Percentiles rank a stretch among this genome's conserved stretches.
Conservation (phyloP, 139 green algal genomes). For the Raphidocelis subcapitata region DNA sequence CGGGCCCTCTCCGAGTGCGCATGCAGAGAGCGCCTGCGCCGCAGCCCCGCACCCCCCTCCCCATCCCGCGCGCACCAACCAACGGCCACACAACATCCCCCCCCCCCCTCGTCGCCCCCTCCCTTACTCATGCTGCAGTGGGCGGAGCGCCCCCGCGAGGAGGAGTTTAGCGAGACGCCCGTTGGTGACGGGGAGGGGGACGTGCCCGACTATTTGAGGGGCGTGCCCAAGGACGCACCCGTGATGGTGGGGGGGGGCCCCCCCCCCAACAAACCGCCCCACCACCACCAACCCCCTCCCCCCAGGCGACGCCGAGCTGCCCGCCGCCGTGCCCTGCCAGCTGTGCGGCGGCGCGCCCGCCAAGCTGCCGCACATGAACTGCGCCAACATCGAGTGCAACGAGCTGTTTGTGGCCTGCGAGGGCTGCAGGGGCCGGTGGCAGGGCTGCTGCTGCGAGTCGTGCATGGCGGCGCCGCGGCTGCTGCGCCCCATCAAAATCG, state of each 20-base stretch:
- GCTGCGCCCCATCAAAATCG: slow-evolving; percentile 71
- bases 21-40: too few species aligned
- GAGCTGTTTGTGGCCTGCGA: slow-evolving; percentile 87
- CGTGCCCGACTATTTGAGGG: slow-evolving; percentile 61
- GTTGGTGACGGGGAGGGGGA: slow-evolving; percentile 39
- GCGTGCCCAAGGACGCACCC: slow-evolving; percentile 56
- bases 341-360: slow-evolving; percentile 62
- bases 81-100: too few species aligned
- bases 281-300: too few species aligned
- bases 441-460: slow-evolving; percentile 80
- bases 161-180: slow-evolving; percentile 90
- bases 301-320: slow-evolving; percentile 28
- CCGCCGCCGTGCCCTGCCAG: slow-evolving; percentile 68
- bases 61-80: background rate
- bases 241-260: slow-evolving; percentile 64
- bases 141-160: slow-evolving; percentile 55
- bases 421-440: background rate
- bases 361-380: slow-evolving; percentile 90
- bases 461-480: slow-evolving; percentile 76
- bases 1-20: too few species aligned
- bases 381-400: slow-evolving; percentile 92
- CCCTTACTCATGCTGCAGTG: background rate
- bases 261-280: background rate
- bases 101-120: too few species aligned
- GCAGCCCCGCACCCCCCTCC: too few species aligned